Evolutionary conservation across 2,329 filamentous ascomycete genomes (phyloP).

Genomic region (Trichoderma atroviride): DNA sequence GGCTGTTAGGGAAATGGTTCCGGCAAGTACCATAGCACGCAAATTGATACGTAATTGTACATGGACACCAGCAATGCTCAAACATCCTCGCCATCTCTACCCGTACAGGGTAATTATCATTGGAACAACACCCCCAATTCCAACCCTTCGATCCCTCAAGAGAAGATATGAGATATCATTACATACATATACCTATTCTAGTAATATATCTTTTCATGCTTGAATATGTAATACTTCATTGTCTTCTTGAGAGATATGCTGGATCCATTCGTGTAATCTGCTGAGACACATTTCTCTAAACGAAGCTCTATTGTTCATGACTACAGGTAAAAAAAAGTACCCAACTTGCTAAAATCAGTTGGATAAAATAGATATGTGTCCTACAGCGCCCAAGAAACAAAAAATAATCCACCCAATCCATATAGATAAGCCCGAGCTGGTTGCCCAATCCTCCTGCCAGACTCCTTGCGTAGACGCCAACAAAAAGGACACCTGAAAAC

Average conservation of each 20-base stretch:
- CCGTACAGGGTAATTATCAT: not conserved
- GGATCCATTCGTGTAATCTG: not conserved
- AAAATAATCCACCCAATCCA: not conserved
- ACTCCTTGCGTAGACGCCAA: not conserved
- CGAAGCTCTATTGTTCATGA: too few relatives aligned
- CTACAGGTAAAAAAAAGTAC: not conserved
- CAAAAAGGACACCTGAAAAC: not conserved
- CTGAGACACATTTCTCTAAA: not conserved
- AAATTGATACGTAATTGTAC: not conserved
- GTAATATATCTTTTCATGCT: not conserved
- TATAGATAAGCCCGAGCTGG: not conserved
- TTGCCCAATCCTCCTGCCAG: not conserved
- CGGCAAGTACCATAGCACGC: not conserved
- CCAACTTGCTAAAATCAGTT: not conserved
- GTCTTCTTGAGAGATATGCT: not conserved
- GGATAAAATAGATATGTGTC: constrained; percentile 1
- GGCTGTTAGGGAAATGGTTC: constrained; percentile 3
- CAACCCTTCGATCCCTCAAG: not conserved
- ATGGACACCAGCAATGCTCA: not conserved
- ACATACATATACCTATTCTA: not conserved
- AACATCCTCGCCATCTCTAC: not conserved
- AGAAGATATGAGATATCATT: not conserved
- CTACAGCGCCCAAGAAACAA: not conserved
- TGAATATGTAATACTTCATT: not conserved
- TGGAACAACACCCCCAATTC: too few relatives aligned